Evolutionary conservation across 768 basidiomycete genomes (phyloP), one percentile per base, ranked within the genome.

Genomic region (Auriculariales sp.): DNA sequence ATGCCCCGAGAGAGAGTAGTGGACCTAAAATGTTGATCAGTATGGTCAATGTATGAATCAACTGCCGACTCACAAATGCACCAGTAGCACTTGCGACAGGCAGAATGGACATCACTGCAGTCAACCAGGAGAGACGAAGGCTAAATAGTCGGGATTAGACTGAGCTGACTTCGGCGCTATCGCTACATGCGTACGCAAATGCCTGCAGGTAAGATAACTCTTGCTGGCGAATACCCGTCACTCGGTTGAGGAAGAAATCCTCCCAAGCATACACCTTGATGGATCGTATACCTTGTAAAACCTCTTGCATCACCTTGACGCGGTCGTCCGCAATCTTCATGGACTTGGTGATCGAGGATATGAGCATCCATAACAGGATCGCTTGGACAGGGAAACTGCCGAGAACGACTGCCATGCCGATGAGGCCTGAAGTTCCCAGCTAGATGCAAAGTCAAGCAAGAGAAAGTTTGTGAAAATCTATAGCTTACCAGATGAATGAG

Each of bases 211-310:
- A 49, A 14, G n/a, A 27, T 14, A 59, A 27, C 47, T 59, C 58
- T 11, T 39, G 32, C 34, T 44, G 56, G 19, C 75, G 60, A 73
- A 57, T 1, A 56, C 58, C 28, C 65, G 63, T 22, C 75, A 70
- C 49, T 69, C 66, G 28, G 65, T 56, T 2, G n/a, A 61, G 59
- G 54, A 75, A 78, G 52, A 75, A 75, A 11, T 53, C 49, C 56
- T 79, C 78, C 73, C 78, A 81, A 0, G 74, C 75, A 56, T 78
- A 81, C 24, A 71, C 63, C 61, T 83, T 83, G 56, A 83, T 70
- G 4, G 80, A 66, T 3, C 81, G 71, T 49, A 83, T 80, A 31
- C 77, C 77, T 59, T 79, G 78, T 12, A 87, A 62, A 2, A 73
- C 71, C 62, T 85, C 84, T 1, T 73, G 78, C 1, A 76, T 71